Evolutionary conservation across 1,284 basidiomycete genomes (phyloP).

Genomic region (Amylostereum areolatum): DNA sequence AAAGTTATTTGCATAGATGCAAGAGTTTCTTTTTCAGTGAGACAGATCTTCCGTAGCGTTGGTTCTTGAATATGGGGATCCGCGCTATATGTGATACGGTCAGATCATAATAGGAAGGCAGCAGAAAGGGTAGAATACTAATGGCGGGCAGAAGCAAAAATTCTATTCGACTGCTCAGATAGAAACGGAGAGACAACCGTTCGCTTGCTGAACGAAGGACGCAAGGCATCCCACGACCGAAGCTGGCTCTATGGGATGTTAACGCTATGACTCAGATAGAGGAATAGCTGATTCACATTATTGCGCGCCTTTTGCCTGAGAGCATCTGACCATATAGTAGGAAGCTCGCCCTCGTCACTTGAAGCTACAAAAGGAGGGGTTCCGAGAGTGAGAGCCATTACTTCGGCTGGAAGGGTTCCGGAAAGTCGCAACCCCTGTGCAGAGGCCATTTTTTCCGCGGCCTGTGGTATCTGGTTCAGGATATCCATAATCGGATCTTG

Average conservation of each 20-base stretch:
- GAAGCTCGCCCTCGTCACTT: too few relatives aligned
- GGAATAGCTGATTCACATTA: not conserved
- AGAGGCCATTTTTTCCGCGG: too few relatives aligned
- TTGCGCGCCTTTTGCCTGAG: slow-evolving; percentile 6
- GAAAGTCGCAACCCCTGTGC: too few relatives aligned
- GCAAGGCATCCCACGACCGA: slow-evolving; percentile 57
- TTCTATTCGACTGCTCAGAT: slow-evolving; percentile 50
- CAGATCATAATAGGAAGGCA: not conserved
- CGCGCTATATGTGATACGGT: slow-evolving; percentile 19
- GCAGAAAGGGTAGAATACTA: slow-evolving; percentile 35
- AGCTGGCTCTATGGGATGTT: slow-evolving; percentile 26
- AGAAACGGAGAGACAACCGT: slow-evolving; percentile 45
- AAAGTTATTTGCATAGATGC: slow-evolving; percentile 46
- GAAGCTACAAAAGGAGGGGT: too few relatives aligned
- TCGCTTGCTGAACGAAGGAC: slow-evolving; percentile 23
- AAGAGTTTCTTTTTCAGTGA: slow-evolving; percentile 42
- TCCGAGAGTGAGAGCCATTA: too few relatives aligned
- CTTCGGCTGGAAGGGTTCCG: too few relatives aligned
- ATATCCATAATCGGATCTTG: slow-evolving; percentile 71
- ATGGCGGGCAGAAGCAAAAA: slow-evolving; percentile 48
- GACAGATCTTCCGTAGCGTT: slow-evolving; percentile 31
- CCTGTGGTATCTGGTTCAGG: slow-evolving; percentile 22
- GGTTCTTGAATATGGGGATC: slow-evolving; percentile 37
- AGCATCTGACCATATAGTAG: slow-evolving; percentile 4
- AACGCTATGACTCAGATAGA: not conserved